Percentiles rank a stretch among this genome's conserved stretches.
Conservation (phyloP, 179 eudicot genomes). For the Silene noctiflora region DNA sequence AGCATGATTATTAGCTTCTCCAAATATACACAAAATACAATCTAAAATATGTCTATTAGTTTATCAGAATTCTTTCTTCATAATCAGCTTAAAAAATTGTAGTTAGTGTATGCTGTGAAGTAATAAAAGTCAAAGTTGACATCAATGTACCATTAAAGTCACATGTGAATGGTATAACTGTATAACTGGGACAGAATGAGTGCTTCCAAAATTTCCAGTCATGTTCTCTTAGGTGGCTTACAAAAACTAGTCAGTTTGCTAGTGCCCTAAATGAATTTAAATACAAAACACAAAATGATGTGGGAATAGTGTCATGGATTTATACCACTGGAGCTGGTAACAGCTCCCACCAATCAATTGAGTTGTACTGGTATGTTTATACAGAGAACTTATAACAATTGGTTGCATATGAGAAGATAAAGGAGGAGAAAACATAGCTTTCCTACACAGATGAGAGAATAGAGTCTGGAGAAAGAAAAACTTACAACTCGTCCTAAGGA, state of each 20-base stretch:
- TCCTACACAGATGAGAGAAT: background rate
- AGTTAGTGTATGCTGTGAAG: background rate
- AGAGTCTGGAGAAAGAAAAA: background rate
- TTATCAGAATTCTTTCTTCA: background rate
- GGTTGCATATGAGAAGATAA: background rate
- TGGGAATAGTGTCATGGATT: background rate
- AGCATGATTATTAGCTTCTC: too few species aligned
- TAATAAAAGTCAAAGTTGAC: background rate
- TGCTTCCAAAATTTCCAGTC: background rate
- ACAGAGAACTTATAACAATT: background rate
- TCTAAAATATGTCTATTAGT: background rate
- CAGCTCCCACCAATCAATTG: background rate
- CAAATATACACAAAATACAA: background rate
- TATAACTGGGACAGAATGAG: background rate
- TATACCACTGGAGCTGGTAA: background rate
- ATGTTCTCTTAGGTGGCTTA: background rate
- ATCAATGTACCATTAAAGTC: background rate
- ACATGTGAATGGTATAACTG: too few species aligned
- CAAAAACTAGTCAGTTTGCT: background rate
- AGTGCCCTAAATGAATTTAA: background rate
- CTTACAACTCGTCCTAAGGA: constrained; percentile 92
- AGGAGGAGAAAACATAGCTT: background rate
- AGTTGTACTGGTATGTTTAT: constrained; percentile 8
- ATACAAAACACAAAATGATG: background rate
- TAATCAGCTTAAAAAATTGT: background rate